Conservation (phyloP, 129 eudicot species). For the Gnaphalium uliginosum region DNA sequence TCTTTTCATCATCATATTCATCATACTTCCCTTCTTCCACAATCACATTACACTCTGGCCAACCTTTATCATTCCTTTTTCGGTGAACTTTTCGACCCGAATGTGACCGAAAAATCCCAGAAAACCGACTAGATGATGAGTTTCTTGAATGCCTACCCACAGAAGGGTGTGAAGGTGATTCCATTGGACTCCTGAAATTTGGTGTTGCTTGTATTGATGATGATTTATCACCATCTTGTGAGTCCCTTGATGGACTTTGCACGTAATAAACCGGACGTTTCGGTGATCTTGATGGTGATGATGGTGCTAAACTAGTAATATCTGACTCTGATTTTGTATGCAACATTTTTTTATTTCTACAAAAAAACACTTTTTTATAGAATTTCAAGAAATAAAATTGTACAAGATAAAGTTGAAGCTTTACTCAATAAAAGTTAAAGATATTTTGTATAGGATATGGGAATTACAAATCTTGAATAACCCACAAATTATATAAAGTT, state of each 20-base stretch:
- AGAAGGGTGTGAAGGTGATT: conserved; percentile 96
- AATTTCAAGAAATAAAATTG: conserved; percentile 3
- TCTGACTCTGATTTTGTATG: conserved; percentile 94
- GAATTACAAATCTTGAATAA: conserved; percentile 24
- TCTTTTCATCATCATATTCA: conserved; percentile 66
- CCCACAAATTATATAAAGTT: conserved; percentile 20
- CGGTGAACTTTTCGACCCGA: conserved; percentile 76
- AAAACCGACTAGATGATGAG: conserved; percentile 89
- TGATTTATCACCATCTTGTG: conserved; percentile 94
- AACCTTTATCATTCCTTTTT: conserved; percentile 91
- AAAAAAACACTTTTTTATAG: background rate
- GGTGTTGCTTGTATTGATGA: conserved; percentile 91
- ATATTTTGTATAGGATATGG: conserved; percentile 20
- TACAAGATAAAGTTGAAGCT: conserved; percentile 19
- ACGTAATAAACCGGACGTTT: conserved; percentile 81
- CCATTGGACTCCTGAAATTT: conserved; percentile 74
- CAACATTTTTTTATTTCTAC: conserved; percentile 45
- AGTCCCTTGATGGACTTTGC: conserved; percentile 97
- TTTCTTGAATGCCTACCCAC: conserved; percentile 89
- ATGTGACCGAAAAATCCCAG: conserved; percentile 91
- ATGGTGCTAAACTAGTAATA: conserved; percentile 88
- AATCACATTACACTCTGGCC: conserved; percentile 99
- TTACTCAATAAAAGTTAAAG: conserved; percentile 7
- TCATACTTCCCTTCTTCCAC: conserved; percentile 91
- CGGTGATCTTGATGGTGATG: conserved; percentile 95